Evolutionary conservation across 768 basidiomycete species (phyloP).

Genomic region (Arthromyces matolae): DNA sequence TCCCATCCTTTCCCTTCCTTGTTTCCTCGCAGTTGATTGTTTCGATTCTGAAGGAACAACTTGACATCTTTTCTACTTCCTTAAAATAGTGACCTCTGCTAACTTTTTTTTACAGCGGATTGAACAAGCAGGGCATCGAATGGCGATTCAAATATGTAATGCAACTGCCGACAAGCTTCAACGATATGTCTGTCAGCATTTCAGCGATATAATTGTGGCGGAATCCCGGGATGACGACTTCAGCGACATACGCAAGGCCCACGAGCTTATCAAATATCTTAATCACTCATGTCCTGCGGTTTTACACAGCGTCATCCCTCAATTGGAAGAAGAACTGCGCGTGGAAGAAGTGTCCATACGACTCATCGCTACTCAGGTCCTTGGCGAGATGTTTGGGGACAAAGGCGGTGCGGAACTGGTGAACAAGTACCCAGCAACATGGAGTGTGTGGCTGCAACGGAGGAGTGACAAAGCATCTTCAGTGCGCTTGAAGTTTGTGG

Average conservation of each 20-base stretch:
- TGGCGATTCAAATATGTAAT: slow-evolving; percentile 86
- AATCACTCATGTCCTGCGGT: slow-evolving; percentile 77
- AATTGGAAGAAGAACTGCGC: slow-evolving; percentile 86
- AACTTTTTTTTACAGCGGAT: slow-evolving; percentile 40
- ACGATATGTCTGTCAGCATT: slow-evolving; percentile 86
- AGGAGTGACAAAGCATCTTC: slow-evolving; percentile 68
- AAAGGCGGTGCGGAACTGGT: slow-evolving; percentile 70
- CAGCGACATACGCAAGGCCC: slow-evolving; percentile 69
- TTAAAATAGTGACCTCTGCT: background rate
- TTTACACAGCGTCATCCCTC: slow-evolving; percentile 87
- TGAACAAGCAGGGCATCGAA: slow-evolving; percentile 73
- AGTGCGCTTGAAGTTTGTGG: slow-evolving; percentile 79
- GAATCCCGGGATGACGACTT: slow-evolving; percentile 60
- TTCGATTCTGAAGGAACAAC: too few species aligned
- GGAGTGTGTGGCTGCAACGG: slow-evolving; percentile 80
- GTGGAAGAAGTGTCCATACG: slow-evolving; percentile 71
- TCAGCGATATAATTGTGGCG: slow-evolving; percentile 81
- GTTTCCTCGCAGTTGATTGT: background rate
- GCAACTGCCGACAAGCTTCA: slow-evolving; percentile 81
- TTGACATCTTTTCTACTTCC: background rate
- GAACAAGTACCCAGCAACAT: slow-evolving; percentile 77
- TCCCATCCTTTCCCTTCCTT: background rate
- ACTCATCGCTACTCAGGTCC: slow-evolving; percentile 75
- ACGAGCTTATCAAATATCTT: slow-evolving; percentile 81
- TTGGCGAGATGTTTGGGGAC: slow-evolving; percentile 90